Evolutionary conservation across 2,329 filamentous ascomycete species (phyloP).

Genomic region (Lecanosticta acicola): DNA sequence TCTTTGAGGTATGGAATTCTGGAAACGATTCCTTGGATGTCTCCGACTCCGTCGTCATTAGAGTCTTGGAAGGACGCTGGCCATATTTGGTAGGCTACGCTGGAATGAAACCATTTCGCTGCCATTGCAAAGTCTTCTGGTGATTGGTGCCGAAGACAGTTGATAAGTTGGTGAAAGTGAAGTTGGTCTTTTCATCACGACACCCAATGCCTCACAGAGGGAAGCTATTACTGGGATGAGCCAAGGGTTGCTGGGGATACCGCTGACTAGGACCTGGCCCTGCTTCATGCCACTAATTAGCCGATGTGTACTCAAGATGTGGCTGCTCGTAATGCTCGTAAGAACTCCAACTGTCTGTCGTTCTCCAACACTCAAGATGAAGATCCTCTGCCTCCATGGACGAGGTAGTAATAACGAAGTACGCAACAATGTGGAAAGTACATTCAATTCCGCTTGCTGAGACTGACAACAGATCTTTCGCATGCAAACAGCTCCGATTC

Average conservation of each 20-base stretch:
- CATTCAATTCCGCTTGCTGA: not conserved
- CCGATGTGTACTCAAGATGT: not conserved
- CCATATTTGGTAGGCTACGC: conserved; percentile 47
- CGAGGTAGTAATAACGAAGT: conserved; percentile 14
- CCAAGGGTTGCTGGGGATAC: not conserved
- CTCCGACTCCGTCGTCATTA: conserved; percentile 55
- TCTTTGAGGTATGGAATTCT: conserved; percentile 54
- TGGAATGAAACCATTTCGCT: not conserved
- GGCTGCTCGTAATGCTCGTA: too few species aligned
- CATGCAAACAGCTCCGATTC: not conserved
- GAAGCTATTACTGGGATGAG: not conserved
- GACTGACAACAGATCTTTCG: not conserved
- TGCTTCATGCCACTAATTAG: not conserved
- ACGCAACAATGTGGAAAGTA: not conserved
- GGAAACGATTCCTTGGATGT: conserved; percentile 58
- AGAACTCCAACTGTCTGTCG: too few species aligned
- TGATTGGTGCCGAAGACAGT: too few species aligned
- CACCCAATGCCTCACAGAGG: too few species aligned
- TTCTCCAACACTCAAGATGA: not conserved
- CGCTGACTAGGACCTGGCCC: not conserved
- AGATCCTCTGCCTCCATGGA: conserved; percentile 13
- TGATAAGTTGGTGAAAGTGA: too few species aligned
- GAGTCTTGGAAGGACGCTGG: conserved; percentile 53
- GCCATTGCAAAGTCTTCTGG: too few species aligned
- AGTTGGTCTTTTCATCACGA: too few species aligned